These are phyloP conservation scores for Spizellomyces sp. DNA, from an alignment of 192 early-diverging fungal species.

Conservation along the genomic window DNA sequence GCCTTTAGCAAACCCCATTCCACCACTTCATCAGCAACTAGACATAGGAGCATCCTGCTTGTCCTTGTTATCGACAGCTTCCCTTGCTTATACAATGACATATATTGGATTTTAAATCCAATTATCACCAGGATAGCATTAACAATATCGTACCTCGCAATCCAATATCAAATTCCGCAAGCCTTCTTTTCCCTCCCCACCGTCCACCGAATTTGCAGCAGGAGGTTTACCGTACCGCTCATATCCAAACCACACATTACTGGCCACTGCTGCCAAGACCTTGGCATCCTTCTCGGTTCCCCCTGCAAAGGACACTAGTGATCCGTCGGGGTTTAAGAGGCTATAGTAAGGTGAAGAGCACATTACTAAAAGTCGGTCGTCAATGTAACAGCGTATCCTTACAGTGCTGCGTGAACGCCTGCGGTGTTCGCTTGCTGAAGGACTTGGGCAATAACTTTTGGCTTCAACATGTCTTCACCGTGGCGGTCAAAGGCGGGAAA, in stretches of 20 bases:
- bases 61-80: slow-evolving; percentile 40
- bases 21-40: slow-evolving; percentile 42
- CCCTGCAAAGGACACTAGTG: slow-evolving; percentile 44
- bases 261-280: slow-evolving; percentile 39
- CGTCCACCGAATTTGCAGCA: neutral
- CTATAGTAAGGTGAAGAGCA: slow-evolving; percentile 12
- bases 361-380: neutral
- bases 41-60: slow-evolving; percentile 45
- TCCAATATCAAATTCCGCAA: slow-evolving; percentile 38
- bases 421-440: slow-evolving; percentile 38
- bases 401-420: slow-evolving; percentile 43
- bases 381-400: neutral
- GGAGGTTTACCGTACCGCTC: slow-evolving; percentile 38
- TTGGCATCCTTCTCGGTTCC: slow-evolving; percentile 36
- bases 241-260: slow-evolving; percentile 49
- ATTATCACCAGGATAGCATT: neutral
- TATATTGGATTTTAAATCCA: neutral
- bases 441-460: slow-evolving; percentile 37
- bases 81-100: slow-evolving; percentile 31
- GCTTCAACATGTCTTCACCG: slow-evolving; percentile 38
- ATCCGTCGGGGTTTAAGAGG: slow-evolving; percentile 44
- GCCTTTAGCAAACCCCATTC: slow-evolving; percentile 50
- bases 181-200: slow-evolving; percentile 26
- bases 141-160: slow-evolving; percentile 33
- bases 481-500: no score